Evolutionary conservation across 2,329 filamentous ascomycete species (phyloP).

Genomic region (Thielaviopsis euricoi): DNA sequence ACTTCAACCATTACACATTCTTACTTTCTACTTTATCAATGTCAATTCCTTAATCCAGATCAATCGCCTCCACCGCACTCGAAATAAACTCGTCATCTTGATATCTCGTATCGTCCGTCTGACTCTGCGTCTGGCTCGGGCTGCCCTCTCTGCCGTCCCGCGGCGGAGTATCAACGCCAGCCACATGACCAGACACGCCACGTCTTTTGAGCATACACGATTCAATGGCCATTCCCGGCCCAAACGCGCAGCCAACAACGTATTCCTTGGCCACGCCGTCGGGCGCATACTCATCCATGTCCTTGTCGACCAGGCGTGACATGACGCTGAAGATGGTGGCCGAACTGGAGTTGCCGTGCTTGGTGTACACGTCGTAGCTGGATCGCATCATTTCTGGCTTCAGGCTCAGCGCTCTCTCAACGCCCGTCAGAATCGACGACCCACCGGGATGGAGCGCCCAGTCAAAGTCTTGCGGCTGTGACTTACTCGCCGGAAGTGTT

Average conservation of each 20-base stretch:
- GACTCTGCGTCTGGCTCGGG: conserved; percentile 19
- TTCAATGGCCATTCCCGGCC: conserved; percentile 51
- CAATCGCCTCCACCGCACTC: conserved; percentile 14
- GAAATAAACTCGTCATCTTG: conserved; percentile 13
- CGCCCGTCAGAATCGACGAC: conserved; percentile 46
- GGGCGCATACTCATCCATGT: conserved; percentile 41
- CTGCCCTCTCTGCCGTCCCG: conserved; percentile 36
- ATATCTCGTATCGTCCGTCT: conserved; percentile 20
- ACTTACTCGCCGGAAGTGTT: conserved; percentile 27
- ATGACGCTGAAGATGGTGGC: conserved; percentile 54
- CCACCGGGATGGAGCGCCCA: conserved; percentile 61
- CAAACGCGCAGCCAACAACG: conserved; percentile 52
- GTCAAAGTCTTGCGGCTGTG: conserved; percentile 43
- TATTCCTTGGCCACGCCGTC: conserved; percentile 34
- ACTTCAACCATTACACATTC: background rate
- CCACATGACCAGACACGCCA: conserved; percentile 15
- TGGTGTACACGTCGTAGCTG: conserved; percentile 53
- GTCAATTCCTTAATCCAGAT: conserved; percentile 14
- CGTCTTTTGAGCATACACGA: conserved; percentile 47
- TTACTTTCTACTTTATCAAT: background rate
- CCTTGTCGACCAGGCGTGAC: conserved; percentile 39
- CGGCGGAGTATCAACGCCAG: conserved; percentile 33
- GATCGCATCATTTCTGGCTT: conserved; percentile 48
- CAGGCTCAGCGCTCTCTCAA: conserved; percentile 40
- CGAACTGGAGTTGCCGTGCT: conserved; percentile 52